Percentiles rank a stretch among this genome's conserved stretches.
These are phyloP conservation scores for Ampelomyces quisqualis DNA, from an alignment of 2,329 filamentous ascomycete genomes.

Conservation along the genomic window DNA sequence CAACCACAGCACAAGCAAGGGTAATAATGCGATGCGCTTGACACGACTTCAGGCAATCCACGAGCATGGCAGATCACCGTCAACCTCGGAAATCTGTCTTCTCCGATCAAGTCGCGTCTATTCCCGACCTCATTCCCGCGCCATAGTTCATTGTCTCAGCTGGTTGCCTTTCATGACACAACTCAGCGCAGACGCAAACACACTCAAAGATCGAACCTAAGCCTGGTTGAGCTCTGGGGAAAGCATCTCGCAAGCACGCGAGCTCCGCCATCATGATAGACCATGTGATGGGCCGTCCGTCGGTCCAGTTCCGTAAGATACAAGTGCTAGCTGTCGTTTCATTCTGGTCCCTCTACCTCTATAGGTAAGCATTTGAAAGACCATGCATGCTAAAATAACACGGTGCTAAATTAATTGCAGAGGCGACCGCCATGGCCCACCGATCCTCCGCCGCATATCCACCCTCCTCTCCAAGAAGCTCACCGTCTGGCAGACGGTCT, in stretches of 20 bases:
- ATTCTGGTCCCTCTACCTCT: conserved; percentile 86
- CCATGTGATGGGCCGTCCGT: conserved; percentile 88
- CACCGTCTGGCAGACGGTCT: conserved; percentile 86
- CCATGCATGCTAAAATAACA: neutral
- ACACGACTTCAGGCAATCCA: conserved; percentile 10
- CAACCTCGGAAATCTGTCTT: neutral
- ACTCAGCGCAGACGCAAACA: conserved; percentile 1
- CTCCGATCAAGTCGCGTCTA: neutral
- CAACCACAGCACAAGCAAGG: conserved; percentile 17
- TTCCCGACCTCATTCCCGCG: neutral
- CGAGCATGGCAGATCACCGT: conserved; percentile 15
- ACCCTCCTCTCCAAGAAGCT: conserved; percentile 67
- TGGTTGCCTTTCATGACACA: conserved; percentile 21
- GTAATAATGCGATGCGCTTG: conserved; percentile 21
- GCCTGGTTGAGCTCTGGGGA: neutral
- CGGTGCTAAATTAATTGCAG: conserved; percentile 49
- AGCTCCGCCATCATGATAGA: conserved; percentile 53
- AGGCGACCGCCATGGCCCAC: conserved; percentile 87
- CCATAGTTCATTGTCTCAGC: conserved; percentile 4
- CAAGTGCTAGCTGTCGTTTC: conserved; percentile 89
- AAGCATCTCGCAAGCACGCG: neutral
- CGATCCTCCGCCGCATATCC: conserved; percentile 69
- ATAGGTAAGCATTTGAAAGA: conserved; percentile 56
- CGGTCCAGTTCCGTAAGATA: conserved; percentile 84
- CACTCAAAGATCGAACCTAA: conserved; percentile 1